These are phyloP conservation scores for Dryas alaskensis DNA, from an alignment of 306 rosid genomes.

Conservation along the genomic window DNA sequence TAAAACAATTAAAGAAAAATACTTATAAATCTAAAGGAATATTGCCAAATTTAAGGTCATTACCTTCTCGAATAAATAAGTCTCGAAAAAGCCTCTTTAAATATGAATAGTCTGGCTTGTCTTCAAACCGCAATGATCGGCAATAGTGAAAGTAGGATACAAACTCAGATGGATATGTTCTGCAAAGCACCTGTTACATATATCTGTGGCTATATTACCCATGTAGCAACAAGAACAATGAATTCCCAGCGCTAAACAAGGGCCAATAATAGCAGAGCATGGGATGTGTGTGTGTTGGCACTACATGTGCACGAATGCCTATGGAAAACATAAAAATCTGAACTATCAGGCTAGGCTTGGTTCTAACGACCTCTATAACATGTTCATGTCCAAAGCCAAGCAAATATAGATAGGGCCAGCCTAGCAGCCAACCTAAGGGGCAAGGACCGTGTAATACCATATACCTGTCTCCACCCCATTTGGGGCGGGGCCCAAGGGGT, in stretches of 20 bases:
- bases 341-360: neutral
- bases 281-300: neutral
- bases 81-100: constrained; percentile 94
- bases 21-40: neutral
- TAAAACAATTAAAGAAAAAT: neutral
- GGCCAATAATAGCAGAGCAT: constrained; percentile 3
- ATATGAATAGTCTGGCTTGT: constrained; percentile 98
- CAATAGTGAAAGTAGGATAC: constrained; percentile 97
- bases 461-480: no score
- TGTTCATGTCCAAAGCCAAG: neutral
- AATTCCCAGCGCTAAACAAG: constrained; percentile 1
- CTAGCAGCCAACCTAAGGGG: neutral
- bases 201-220: constrained; percentile 28
- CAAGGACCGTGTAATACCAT: no score
- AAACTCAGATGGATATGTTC: constrained; percentile 85
- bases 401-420: neutral
- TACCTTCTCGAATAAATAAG: constrained; percentile 95
- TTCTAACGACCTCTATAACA: neutral
- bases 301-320: neutral
- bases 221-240: constrained; percentile 21
- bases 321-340: neutral
- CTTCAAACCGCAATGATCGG: constrained; percentile 93
- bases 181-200: constrained; percentile 82
- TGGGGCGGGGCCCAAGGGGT: no score
- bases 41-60: neutral